Conservation (phyloP, 257 asterid genomes). For the Echites panduratus region DNA sequence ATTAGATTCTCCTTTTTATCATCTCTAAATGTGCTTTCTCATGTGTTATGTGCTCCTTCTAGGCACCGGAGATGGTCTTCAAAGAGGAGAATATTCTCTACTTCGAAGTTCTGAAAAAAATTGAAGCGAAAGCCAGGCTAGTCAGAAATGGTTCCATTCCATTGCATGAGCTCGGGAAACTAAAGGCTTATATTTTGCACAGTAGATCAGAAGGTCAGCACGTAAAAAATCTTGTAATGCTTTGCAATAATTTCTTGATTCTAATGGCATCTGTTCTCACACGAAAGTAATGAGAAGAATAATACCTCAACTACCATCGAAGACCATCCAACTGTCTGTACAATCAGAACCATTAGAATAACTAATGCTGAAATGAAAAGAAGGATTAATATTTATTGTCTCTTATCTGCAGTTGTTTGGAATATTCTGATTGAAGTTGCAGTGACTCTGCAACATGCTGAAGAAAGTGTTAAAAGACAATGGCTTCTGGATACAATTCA, state of each 20-base stretch:
- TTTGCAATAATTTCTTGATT: conserved; percentile 2
- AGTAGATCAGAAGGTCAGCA: conserved; percentile 58
- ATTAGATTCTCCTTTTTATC: neutral
- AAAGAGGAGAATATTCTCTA: conserved; percentile 23
- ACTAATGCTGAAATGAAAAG: neutral
- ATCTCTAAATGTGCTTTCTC: neutral
- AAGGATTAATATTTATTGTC: neutral
- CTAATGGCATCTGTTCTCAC: neutral
- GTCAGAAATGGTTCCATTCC: conserved; percentile 64
- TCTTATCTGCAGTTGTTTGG: conserved; percentile 62
- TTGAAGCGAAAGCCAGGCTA: conserved; percentile 68
- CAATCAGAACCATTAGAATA: neutral
- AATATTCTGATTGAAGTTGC: conserved; percentile 62
- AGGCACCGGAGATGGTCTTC: conserved; percentile 52
- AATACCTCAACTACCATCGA: neutral
- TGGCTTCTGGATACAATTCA: conserved; percentile 83
- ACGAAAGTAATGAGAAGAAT: neutral
- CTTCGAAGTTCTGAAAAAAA: conserved; percentile 37
- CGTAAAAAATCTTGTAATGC: neutral
- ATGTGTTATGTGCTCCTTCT: conserved; percentile 19
- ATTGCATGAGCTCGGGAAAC: conserved; percentile 55
- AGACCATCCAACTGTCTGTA: neutral
- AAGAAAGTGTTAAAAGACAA: conserved; percentile 54
- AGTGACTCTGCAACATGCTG: conserved; percentile 52
- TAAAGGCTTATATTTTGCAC: conserved; percentile 56